Conservation (phyloP, 2,329 filamentous ascomycete genomes). For the Harringtonia aguacate region DNA sequence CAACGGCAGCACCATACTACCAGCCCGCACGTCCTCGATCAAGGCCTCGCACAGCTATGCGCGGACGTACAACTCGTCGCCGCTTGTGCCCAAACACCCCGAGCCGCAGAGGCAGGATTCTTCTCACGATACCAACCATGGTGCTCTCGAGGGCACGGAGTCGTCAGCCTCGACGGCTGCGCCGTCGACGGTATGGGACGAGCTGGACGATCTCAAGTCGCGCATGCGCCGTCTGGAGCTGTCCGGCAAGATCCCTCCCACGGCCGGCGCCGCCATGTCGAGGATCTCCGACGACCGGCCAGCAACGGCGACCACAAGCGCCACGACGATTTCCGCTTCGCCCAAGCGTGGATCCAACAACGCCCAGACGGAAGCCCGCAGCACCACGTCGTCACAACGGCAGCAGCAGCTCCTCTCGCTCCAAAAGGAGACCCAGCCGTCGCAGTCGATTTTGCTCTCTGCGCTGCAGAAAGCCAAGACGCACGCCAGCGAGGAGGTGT, state of each 20-base stretch:
- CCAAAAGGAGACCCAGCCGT: conserved; percentile 55
- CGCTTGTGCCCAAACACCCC: conserved; percentile 37
- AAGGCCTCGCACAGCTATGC: conserved; percentile 30
- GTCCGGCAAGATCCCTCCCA: conserved; percentile 76
- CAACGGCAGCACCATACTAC: conserved; percentile 22
- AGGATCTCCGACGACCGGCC: conserved; percentile 70
- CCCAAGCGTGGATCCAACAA: conserved; percentile 60
- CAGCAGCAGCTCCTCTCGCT: conserved; percentile 23
- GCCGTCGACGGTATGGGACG: conserved; percentile 93
- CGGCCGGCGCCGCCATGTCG: conserved; percentile 70
- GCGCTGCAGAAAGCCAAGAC: conserved; percentile 70
- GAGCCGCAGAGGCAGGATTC: conserved; percentile 26
- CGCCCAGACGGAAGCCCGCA: conserved; percentile 29
- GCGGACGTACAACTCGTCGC: conserved; percentile 47
- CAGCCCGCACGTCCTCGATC: conserved; percentile 32
- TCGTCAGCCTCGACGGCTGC: conserved; percentile 82
- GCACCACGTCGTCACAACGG: conserved; percentile 27
- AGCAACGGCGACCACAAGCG: conserved; percentile 79
- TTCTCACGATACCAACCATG: conserved; percentile 30
- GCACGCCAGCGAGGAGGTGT: conserved; percentile 60
- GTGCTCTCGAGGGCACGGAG: conserved; percentile 56
- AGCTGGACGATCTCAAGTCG: conserved; percentile 89
- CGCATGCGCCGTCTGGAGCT: conserved; percentile 83
- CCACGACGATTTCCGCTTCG: conserved; percentile 83
- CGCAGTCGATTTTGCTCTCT: conserved; percentile 51